A percentile compares a stretch with the other conserved stretches of the same genome.
Conservation (phyloP, 2,329 filamentous ascomycete species). For the Cladosporium cucumerinum region DNA sequence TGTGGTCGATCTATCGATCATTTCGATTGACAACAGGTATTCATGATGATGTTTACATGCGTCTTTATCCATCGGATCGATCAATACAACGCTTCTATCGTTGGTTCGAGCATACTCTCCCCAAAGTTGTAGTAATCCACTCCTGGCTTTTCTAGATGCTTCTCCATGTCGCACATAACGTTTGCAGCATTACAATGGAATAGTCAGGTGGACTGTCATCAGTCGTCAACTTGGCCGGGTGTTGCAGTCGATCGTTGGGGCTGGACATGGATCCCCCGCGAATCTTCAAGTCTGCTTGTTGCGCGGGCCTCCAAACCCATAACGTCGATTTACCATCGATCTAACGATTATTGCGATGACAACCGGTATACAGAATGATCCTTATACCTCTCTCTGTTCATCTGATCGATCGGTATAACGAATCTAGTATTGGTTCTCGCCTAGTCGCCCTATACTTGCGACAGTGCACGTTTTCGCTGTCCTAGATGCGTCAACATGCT, state of each 20-base stretch:
- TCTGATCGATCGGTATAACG: background rate
- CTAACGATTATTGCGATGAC: background rate
- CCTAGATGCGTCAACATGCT: background rate
- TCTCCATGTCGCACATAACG: too few relatives aligned
- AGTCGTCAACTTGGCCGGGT: too few relatives aligned
- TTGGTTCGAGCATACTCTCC: background rate
- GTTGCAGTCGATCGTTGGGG: too few relatives aligned
- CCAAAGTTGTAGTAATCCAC: too few relatives aligned
- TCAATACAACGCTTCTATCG: background rate
- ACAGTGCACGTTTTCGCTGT: background rate
- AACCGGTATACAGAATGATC: background rate
- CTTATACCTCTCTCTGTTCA: background rate
- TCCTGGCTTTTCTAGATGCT: too few relatives aligned
- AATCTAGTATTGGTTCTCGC: background rate
- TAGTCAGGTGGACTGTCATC: too few relatives aligned
- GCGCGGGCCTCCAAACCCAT: too few relatives aligned
- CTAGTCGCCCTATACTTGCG: background rate
- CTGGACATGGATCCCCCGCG: too few relatives aligned
- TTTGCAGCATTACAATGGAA: too few relatives aligned
- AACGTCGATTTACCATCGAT: background rate
- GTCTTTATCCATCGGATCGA: background rate
- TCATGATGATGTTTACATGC: background rate
- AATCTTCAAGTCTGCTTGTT: too few relatives aligned
- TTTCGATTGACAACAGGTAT: background rate
- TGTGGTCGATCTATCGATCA: background rate